These are phyloP conservation scores for Podospora conica DNA, from an alignment of 495 filamentous ascomycete species.

Conservation along the genomic window DNA sequence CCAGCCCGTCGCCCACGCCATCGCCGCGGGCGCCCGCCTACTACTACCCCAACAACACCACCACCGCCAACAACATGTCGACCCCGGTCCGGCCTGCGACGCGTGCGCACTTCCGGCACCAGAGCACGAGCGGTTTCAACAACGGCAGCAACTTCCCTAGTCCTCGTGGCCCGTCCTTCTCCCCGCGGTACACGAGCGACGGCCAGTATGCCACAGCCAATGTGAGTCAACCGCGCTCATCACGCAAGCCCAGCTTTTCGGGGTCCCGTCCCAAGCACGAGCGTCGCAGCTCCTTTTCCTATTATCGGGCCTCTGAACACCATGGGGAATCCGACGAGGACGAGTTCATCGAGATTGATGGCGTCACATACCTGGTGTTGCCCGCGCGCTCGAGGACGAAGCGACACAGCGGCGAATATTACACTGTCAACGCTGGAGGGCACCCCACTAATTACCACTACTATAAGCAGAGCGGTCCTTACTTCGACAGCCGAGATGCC, in stretches of 20 bases:
- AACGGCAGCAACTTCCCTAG: conserved; percentile 21
- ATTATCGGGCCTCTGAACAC: conserved; percentile 45
- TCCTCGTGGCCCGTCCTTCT: conserved; percentile 38
- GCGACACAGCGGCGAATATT: conserved; percentile 32
- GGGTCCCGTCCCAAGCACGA: conserved; percentile 38
- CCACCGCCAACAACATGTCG: conserved; percentile 10
- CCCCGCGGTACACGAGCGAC: conserved; percentile 48
- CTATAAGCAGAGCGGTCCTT: conserved; percentile 45
- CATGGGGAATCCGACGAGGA: conserved; percentile 58
- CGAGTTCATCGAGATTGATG: conserved; percentile 49
- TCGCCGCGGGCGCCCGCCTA: conserved; percentile 42
- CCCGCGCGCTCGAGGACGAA: conserved; percentile 40
- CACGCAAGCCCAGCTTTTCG: conserved; percentile 48
- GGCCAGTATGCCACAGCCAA: conserved; percentile 52
- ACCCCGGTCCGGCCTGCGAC: conserved; percentile 44
- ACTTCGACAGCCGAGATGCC: conserved; percentile 31
- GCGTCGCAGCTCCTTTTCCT: conserved; percentile 47
- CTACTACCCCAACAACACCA: conserved; percentile 30
- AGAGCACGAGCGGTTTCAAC: conserved; percentile 29
- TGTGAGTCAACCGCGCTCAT: conserved; percentile 44
- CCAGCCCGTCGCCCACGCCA: conserved; percentile 45
- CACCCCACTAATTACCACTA: conserved; percentile 52
- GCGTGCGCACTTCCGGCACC: conserved; percentile 40
- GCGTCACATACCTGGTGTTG: conserved; percentile 40
- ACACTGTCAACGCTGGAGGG: conserved; percentile 41